Evolutionary conservation across 371 early-diverging fungal species (phyloP).

Genomic region (Actinomucor elegans): DNA sequence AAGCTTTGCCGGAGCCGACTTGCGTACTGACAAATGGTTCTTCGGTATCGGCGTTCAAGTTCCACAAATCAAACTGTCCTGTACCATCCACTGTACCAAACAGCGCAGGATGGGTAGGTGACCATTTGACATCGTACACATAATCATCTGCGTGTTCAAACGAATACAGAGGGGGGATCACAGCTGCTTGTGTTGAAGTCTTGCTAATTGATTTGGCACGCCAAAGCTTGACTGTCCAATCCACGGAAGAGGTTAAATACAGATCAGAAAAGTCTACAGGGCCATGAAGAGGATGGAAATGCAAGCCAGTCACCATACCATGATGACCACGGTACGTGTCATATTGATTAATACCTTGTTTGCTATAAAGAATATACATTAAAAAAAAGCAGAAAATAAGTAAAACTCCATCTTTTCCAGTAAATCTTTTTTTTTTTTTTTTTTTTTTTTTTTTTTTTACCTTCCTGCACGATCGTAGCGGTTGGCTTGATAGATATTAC

Average conservation of each 20-base stretch:
- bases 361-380: conserved; percentile 52
- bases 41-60: conserved; percentile 88
- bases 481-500: conserved; percentile 88
- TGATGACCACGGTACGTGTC: conserved; percentile 88
- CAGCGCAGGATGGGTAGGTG: conserved; percentile 90
- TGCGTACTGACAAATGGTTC: conserved; percentile 70
- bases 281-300: conserved; percentile 87
- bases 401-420: too few species aligned
- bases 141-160: conserved; percentile 94
- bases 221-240: conserved; percentile 97
- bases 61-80: conserved; percentile 89
- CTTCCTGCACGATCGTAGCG: conserved; percentile 92
- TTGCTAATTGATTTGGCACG: conserved; percentile 76
- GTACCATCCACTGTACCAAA: conserved; percentile 92
- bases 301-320: conserved; percentile 87
- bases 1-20: conserved; percentile 72
- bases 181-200: conserved; percentile 55
- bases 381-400: too few species aligned
- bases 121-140: conserved; percentile 96
- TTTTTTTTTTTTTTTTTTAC: conserved; percentile 41
- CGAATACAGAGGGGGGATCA: conserved; percentile 76
- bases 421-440: not conserved
- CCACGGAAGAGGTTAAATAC: conserved; percentile 87
- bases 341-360: conserved; percentile 88
- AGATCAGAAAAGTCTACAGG: conserved; percentile 87